These are phyloP conservation scores for Crotalaria pallida DNA, from an alignment of 306 rosid species.

Conservation along the genomic window DNA sequence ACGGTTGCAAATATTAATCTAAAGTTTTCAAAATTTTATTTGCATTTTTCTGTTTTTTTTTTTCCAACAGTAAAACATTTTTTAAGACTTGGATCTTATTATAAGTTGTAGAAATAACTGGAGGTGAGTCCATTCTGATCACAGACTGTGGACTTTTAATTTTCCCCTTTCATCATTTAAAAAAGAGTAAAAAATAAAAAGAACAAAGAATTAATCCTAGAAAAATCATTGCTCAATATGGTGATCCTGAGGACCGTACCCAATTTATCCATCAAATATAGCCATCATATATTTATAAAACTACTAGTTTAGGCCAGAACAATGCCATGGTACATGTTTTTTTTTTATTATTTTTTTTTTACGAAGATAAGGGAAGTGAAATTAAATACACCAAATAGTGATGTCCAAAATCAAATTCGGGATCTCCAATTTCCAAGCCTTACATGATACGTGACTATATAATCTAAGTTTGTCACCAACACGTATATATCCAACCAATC, in stretches of 20 bases:
- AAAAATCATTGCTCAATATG: conserved; percentile 7
- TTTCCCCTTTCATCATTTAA: neutral
- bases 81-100: neutral
- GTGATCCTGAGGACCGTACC: neutral
- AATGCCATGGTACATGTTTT: neutral
- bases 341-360: no score
- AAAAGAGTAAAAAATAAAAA: neutral
- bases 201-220: neutral
- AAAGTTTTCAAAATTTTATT: no score
- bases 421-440: no score
- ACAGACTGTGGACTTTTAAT: conserved; percentile 10
- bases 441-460: no score
- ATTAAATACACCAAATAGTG: no score
- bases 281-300: conserved; percentile 10
- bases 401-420: no score
- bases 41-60: no score
- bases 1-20: neutral
- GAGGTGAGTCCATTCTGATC: neutral
- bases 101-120: neutral
- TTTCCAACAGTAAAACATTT: neutral
- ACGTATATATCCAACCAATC: neutral
- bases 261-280: neutral
- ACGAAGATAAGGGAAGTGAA: no score
- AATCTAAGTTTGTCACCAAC: neutral
- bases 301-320: neutral